Evolutionary conservation across 352 stramenopile species (phyloP).

Genomic region (Phytophthora pluvialis): DNA sequence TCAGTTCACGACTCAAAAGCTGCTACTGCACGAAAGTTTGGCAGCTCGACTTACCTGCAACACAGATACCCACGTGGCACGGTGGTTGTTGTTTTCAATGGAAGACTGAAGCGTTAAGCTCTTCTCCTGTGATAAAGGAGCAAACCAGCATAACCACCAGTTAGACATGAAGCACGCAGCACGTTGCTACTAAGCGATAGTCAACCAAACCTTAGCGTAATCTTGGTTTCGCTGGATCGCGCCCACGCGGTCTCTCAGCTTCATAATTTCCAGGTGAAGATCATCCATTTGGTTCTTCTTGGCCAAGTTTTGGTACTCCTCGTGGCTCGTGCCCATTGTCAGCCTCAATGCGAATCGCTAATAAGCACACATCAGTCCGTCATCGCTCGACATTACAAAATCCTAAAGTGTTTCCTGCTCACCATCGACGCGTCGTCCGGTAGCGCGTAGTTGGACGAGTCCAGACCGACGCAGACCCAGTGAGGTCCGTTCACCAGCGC

Average conservation of each 20-base stretch:
- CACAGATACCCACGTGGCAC: conserved; percentile 84
- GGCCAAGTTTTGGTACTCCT: conserved; percentile 85
- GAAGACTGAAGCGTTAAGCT: conserved; percentile 69
- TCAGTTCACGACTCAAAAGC: too few relatives aligned
- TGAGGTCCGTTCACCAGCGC: conserved; percentile 69
- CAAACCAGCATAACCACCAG: neutral
- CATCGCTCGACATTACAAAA: neutral
- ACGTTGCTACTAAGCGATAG: neutral
- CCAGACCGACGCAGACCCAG: conserved; percentile 74
- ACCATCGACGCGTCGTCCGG: conserved; percentile 74
- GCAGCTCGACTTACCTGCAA: conserved; percentile 63
- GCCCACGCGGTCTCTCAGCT: conserved; percentile 71
- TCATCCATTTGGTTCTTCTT: conserved; percentile 86
- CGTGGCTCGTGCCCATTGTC: conserved; percentile 68
- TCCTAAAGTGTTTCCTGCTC: neutral
- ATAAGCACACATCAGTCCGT: conserved; percentile 6
- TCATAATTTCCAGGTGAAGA: too few relatives aligned
- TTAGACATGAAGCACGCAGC: neutral
- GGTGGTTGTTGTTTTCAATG: conserved; percentile 82
- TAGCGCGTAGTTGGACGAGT: conserved; percentile 70
- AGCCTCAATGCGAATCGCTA: conserved; percentile 78
- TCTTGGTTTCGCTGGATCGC: conserved; percentile 86
- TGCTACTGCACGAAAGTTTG: too few relatives aligned
- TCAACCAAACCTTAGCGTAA: conserved; percentile 72
- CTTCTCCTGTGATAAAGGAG: conserved; percentile 54